These are phyloP conservation scores for Echium plantagineum DNA, from an alignment of 257 asterid genomes.

Conservation along the genomic window DNA sequence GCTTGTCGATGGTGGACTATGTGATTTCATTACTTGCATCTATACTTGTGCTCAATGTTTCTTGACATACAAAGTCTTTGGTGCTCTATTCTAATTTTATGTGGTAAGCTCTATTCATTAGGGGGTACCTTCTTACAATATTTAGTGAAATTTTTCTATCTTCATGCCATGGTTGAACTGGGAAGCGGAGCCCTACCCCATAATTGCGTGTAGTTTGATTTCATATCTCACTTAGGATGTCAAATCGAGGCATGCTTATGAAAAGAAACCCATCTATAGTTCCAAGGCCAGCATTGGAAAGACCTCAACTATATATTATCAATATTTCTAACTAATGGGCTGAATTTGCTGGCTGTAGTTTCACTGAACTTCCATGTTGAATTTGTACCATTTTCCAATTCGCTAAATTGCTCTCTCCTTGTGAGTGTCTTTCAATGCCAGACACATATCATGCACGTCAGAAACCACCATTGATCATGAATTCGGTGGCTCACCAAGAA, in stretches of 20 bases:
- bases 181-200: neutral
- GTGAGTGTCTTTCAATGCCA: slow-evolving; percentile 22
- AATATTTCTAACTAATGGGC: neutral
- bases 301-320: neutral
- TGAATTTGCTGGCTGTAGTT: neutral
- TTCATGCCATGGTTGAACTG: neutral
- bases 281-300: neutral
- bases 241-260: too few species aligned
- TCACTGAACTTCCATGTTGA: neutral
- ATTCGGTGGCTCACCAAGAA: slow-evolving; percentile 26
- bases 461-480: slow-evolving; percentile 30
- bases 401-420: neutral
- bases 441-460: slow-evolving; percentile 46
- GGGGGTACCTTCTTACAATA: too few species aligned
- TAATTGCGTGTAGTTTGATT: neutral
- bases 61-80: too few species aligned
- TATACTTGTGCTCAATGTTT: neutral
- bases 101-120: neutral
- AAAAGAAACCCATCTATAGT: too few species aligned
- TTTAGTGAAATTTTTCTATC: neutral
- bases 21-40: neutral
- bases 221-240: too few species aligned
- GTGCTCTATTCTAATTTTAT: too few species aligned
- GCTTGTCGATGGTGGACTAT: neutral
- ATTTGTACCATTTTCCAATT: neutral